Base-by-base conservation (phyloP, 2,329 filamentous ascomycete species). In the Ophiostoma quercus region DNA sequence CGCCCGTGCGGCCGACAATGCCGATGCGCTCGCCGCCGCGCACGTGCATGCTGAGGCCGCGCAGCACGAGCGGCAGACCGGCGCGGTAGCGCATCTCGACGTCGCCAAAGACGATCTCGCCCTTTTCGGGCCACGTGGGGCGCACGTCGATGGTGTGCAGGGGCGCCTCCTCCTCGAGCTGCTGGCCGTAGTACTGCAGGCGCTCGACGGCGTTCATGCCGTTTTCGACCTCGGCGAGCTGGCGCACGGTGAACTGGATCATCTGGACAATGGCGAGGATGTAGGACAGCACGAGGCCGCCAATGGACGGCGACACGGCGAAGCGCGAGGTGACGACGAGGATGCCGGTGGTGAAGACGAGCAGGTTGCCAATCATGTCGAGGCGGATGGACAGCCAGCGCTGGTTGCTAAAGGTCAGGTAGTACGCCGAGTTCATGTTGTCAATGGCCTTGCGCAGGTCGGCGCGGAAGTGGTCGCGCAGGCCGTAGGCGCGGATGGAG, bases 181-280 rank as follows among this genome's bases (percentile, higher is more conserved):
- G 80, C 0, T 87, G 92, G 69, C 92, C 94, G 77, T 98, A 98
- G 81, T 96, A 92, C 77, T 93, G 88, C 43, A 98, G 84, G 67
- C 95, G 90, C 80, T 98, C 94, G 0, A 96, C 95, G 0, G 94
- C 90, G 78, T 97, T 98, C 94, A 98, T 98, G 77, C 94, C 92
- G 80, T 97, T 98, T 79, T 98, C 94, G 9, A 98, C 92, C 79
- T 97, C 94, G 34, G 94, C 94, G 8, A 97, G 84, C 79, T 98
- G 94, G 22, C 95, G 88, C 22, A 98, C 92, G 0, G 92, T 94
- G 79, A 97, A 97, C 77, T 97, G 94, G 73, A 98, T 90, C 90
- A 97, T 93, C 78, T 96, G 92, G 22, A 96, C 93, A 76, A 97
- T 96, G 16, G 90, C 87, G 22, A 99, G 84, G 76, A 98, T 96